These are phyloP conservation scores for Cryptosporidium bovis DNA, from an alignment of 169 alveolate species.

Conservation along the genomic window DNA sequence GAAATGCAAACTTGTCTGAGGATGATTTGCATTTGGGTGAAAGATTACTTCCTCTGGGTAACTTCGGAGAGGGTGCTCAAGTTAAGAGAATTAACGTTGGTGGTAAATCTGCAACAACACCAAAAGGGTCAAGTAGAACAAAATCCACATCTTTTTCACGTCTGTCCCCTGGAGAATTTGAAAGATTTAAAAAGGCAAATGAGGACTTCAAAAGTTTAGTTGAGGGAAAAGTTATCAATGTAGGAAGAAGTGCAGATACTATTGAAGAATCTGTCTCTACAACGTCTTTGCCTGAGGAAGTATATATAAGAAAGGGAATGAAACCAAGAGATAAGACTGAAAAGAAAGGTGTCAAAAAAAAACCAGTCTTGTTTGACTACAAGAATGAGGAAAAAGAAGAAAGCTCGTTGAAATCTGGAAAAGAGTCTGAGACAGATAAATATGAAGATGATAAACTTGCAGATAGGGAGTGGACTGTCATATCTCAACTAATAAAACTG, in stretches of 20 bases:
- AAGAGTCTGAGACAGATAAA: neutral
- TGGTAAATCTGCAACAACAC: neutral
- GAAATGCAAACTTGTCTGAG: neutral
- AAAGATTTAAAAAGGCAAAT: conserved; percentile 13
- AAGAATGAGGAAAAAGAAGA: neutral
- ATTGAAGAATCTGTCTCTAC: neutral
- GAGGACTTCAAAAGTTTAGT: conserved; percentile 26
- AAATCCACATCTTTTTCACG: too few species aligned
- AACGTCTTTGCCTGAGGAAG: neutral
- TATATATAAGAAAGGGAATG: conserved; percentile 14
- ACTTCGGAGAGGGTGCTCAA: conserved; percentile 24
- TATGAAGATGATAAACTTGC: conserved; percentile 18
- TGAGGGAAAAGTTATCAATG: neutral
- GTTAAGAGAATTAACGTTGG: conserved; percentile 26
- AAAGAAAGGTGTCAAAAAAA: neutral
- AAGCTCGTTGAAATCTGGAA: neutral
- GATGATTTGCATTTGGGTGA: neutral
- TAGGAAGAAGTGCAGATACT: conserved; percentile 3
- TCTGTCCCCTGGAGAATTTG: neutral
- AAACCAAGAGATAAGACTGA: conserved; percentile 57
- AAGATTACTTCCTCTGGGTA: conserved; percentile 45
- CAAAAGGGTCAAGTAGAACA: too few species aligned
- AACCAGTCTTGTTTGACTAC: neutral
- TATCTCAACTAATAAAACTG: conserved; percentile 15
- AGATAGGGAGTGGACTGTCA: conserved; percentile 64